These are phyloP conservation scores for Magnolia changhungtana DNA, from an alignment of 164 flowering plant species.

Conservation along the genomic window DNA sequence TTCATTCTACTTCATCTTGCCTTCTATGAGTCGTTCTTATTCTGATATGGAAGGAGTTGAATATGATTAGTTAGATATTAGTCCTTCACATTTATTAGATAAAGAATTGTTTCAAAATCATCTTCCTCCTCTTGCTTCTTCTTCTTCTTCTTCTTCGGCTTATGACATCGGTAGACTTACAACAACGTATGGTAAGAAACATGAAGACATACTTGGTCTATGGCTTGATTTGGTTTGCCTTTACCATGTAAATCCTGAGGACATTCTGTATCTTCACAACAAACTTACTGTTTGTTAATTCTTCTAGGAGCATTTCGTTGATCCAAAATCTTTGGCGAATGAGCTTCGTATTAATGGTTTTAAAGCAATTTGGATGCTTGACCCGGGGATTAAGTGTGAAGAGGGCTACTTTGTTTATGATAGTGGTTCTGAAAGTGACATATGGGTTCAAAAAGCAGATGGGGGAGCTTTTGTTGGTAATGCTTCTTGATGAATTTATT, in stretches of 20 bases:
- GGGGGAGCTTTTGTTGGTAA: constrained; percentile 77
- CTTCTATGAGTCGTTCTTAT: too few relatives aligned
- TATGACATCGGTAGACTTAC: too few relatives aligned
- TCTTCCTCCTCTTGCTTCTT: too few relatives aligned
- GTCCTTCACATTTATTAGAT: too few relatives aligned
- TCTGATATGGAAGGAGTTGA: too few relatives aligned
- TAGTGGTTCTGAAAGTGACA: constrained; percentile 63
- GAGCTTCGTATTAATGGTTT: constrained; percentile 71
- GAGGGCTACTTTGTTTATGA: constrained; percentile 82
- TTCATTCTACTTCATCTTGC: too few relatives aligned
- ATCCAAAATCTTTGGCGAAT: constrained; percentile 65
- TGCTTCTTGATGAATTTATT: constrained; percentile 7
- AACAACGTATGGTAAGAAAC: too few relatives aligned
- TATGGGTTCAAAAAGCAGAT: constrained; percentile 74
- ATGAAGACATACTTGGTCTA: too few relatives aligned
- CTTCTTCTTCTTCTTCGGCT: too few relatives aligned
- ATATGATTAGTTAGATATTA: too few relatives aligned
- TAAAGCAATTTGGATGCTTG: constrained; percentile 98
- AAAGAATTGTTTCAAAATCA: too few relatives aligned
- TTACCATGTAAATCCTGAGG: not conserved
- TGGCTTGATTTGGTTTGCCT: too few relatives aligned
- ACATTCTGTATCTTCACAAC: not conserved
- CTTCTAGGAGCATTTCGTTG: constrained; percentile 60
- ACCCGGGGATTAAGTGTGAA: constrained; percentile 86
- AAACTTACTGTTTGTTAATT: not conserved